These are phyloP conservation scores for Uncinocarpus reesii DNA, from an alignment of 2,329 filamentous ascomycete genomes.

Conservation along the genomic window DNA sequence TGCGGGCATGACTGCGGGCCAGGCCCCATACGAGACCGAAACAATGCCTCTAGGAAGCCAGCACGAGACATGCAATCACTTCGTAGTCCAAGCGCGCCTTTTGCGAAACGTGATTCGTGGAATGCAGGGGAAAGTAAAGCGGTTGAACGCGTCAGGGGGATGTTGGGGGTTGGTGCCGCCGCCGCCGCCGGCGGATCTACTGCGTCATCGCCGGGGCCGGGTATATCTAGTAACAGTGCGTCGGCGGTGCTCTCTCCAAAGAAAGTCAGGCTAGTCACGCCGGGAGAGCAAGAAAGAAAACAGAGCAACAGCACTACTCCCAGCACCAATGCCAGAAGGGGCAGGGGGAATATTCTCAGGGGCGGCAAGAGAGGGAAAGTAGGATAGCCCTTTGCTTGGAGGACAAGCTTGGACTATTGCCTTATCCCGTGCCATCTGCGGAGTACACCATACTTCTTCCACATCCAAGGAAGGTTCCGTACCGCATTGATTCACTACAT, in stretches of 20 bases:
- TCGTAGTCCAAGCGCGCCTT: constrained; percentile 26
- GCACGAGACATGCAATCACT: constrained; percentile 24
- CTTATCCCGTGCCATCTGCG: too few relatives aligned
- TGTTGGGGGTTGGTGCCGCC: constrained; percentile 29
- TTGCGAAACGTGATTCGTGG: constrained; percentile 38
- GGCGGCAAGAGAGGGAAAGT: not conserved
- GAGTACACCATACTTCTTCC: too few relatives aligned
- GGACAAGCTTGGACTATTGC: too few relatives aligned
- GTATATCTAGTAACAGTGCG: constrained; percentile 20
- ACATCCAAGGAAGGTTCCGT: too few relatives aligned
- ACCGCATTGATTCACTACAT: too few relatives aligned
- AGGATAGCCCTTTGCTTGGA: not conserved
- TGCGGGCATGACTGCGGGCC: constrained; percentile 51
- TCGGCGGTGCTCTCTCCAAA: constrained; percentile 35
- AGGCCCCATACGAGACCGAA: constrained; percentile 37
- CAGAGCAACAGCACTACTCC: constrained; percentile 3
- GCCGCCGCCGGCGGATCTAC: constrained; percentile 13
- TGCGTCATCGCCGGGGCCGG: constrained; percentile 15
- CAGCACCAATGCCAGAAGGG: not conserved
- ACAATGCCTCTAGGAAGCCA: constrained; percentile 29
- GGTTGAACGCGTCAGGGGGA: constrained; percentile 38
- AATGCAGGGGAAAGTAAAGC: constrained; percentile 37
- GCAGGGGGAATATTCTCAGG: constrained; percentile 4
- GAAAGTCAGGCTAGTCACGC: constrained; percentile 37
- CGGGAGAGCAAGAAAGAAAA: constrained; percentile 28